Conservation (phyloP, 352 stramenopile genomes). For the Elongisporangium undulatum region DNA sequence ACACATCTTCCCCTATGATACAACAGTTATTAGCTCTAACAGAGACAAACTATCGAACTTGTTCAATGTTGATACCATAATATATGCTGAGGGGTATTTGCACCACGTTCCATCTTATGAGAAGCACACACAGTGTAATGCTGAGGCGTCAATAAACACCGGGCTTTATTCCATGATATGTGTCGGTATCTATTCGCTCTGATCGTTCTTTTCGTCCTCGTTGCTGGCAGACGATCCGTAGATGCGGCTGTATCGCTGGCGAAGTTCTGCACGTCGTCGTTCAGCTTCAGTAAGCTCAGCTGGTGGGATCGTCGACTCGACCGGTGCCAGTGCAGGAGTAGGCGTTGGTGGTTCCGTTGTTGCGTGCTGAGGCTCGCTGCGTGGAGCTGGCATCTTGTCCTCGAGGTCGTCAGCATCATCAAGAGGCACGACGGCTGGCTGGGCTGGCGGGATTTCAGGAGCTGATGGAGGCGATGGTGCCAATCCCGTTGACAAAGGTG, state of each 20-base stretch:
- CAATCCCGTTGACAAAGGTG: neutral
- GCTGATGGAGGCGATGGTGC: neutral
- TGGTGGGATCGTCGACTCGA: slow-evolving; percentile 32
- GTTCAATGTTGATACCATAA: slow-evolving; percentile 30
- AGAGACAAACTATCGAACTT: slow-evolving; percentile 72
- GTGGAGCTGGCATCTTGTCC: neutral
- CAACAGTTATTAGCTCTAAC: slow-evolving; percentile 89
- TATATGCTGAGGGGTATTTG: slow-evolving; percentile 33
- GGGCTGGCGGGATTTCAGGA: neutral
- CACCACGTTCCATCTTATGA: neutral
- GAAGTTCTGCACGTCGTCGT: slow-evolving; percentile 46
- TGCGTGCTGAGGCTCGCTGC: neutral
- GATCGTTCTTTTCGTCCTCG: slow-evolving; percentile 37
- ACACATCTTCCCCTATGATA: slow-evolving; percentile 51
- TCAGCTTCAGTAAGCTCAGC: slow-evolving; percentile 39
- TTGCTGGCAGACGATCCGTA: slow-evolving; percentile 25
- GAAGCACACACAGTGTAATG: no score
- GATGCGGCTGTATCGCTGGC: slow-evolving; percentile 49
- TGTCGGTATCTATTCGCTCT: neutral
- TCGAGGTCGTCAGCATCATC: neutral
- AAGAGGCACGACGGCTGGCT: neutral
- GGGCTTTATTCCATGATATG: neutral
- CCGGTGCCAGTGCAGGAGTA: slow-evolving; percentile 6
- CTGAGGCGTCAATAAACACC: neutral
- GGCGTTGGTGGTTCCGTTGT: slow-evolving; percentile 6